Evolutionary conservation across 1,139 yeast genomes (phyloP).

Genomic region (Taiozyma sp.): DNA sequence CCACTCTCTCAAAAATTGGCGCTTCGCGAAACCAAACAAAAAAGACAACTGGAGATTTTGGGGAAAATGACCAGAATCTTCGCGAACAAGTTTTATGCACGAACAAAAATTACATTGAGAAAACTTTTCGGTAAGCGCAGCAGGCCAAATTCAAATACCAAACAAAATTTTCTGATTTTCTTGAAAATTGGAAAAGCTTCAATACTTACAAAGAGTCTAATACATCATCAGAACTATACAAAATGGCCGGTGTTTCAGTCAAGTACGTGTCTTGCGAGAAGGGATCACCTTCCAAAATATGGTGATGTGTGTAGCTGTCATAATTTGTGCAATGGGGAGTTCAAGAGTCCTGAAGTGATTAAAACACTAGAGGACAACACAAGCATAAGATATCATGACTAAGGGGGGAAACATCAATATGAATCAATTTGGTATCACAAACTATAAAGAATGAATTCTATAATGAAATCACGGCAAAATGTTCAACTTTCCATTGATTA

Average conservation of each 20-base stretch:
- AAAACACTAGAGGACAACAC: not conserved
- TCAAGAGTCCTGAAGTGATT: not conserved
- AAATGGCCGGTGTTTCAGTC: constrained; percentile 98
- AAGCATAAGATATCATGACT: not conserved
- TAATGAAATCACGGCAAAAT: not conserved
- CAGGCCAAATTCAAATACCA: constrained; percentile 7
- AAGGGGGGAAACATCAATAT: not conserved
- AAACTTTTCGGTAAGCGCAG: constrained; percentile 8
- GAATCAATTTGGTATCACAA: not conserved
- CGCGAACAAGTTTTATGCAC: not conserved
- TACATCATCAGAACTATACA: constrained; percentile 25
- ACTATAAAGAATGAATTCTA: not conserved
- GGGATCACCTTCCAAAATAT: not conserved
- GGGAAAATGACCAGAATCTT: not conserved
- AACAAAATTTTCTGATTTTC: constrained; percentile 6
- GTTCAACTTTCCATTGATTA: not conserved
- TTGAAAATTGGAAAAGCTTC: constrained; percentile 1
- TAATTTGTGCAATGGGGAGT: not conserved
- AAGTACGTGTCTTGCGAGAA: constrained; percentile 58
- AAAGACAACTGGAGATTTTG: not conserved
- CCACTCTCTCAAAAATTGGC: not conserved
- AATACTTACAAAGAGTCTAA: not conserved
- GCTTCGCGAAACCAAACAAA: not conserved
- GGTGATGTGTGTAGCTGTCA: not conserved
- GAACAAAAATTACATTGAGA: not conserved